Percentiles rank a stretch among this genome's conserved stretches.
These are phyloP conservation scores for Clonostachys solani DNA, from an alignment of 2,329 filamentous ascomycete species.

Conservation along the genomic window DNA sequence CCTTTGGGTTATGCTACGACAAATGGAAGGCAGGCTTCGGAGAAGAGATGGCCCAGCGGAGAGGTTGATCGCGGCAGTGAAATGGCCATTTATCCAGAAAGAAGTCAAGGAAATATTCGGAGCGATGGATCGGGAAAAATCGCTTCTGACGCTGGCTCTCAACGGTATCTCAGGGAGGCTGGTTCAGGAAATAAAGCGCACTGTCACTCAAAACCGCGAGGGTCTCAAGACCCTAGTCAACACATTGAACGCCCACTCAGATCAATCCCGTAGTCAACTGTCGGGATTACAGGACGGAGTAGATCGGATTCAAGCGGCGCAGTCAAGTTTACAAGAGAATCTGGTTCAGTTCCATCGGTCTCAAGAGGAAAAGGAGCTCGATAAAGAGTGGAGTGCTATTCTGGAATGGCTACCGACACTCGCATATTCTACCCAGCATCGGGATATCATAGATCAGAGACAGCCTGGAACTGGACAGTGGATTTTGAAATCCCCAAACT, in stretches of 20 bases:
- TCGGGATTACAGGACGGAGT: too few species aligned
- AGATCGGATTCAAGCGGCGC: too few species aligned
- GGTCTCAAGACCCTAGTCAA: too few species aligned
- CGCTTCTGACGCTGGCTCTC: not conserved
- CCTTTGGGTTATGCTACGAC: constrained; percentile 3
- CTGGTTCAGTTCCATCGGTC: too few species aligned
- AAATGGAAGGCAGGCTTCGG: constrained; percentile 7
- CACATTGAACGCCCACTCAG: too few species aligned
- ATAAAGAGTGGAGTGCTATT: constrained; percentile 5
- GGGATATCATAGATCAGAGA: constrained; percentile 23
- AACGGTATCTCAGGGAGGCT: not conserved
- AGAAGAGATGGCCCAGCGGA: constrained; percentile 3
- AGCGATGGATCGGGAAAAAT: not conserved
- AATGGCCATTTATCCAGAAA: constrained; percentile 12
- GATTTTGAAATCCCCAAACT: constrained; percentile 34
- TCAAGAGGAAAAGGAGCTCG: not conserved
- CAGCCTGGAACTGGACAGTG: constrained; percentile 36
- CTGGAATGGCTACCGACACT: constrained; percentile 31
- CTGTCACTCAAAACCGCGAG: not conserved
- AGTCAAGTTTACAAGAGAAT: too few species aligned
- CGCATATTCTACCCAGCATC: constrained; percentile 31
- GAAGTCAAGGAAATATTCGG: constrained; percentile 3
- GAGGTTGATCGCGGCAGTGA: not conserved
- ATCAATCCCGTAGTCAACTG: too few species aligned
- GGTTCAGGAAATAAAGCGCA: not conserved